phyloP scores from a whole-genome alignment of 352 stramenopile genomes.

The Globisporangium heterothallicum region DNA sequence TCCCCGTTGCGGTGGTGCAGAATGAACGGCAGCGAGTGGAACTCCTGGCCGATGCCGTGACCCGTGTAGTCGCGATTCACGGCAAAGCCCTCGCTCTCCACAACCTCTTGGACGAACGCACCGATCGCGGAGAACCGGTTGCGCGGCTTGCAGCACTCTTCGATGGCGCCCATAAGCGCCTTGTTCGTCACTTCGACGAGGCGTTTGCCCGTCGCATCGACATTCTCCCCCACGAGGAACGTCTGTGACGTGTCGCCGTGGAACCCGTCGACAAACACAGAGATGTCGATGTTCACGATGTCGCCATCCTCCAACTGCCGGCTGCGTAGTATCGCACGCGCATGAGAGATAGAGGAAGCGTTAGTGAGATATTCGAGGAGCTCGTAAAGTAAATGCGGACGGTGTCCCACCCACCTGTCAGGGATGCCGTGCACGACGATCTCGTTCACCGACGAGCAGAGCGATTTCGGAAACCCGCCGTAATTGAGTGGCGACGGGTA shows the following conservation, averaged over 20 bases:
- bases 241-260: conserved; percentile 98
- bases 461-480: conserved; percentile 91
- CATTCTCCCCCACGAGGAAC: conserved; percentile 89
- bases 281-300: conserved; percentile 97
- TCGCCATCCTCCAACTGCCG: conserved; percentile 88
- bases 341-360: neutral
- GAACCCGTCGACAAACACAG: conserved; percentile 90
- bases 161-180: conserved; percentile 80
- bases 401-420: conserved; percentile 70
- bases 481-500: conserved; percentile 94
- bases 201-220: conserved; percentile 78
- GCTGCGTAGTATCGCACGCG: conserved; percentile 11
- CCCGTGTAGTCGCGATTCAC: conserved; percentile 92
- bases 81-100: conserved; percentile 69
- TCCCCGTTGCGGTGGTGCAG: conserved; percentile 85
- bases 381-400: too few relatives aligned
- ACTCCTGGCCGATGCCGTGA: conserved; percentile 94
- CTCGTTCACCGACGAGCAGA: conserved; percentile 97
- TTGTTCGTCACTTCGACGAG: conserved; percentile 89
- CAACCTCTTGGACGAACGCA: conserved; percentile 89
- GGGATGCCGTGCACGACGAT: conserved; percentile 97
- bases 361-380: too few relatives aligned
- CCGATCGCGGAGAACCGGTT: conserved; percentile 93
- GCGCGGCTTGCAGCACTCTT: conserved; percentile 88
- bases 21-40: conserved; percentile 96